A percentile compares a stretch with the other conserved stretches of the same genome.
Evolutionary conservation across 1,139 yeast genomes (phyloP).

Genomic region (Nadsonia commutata): DNA sequence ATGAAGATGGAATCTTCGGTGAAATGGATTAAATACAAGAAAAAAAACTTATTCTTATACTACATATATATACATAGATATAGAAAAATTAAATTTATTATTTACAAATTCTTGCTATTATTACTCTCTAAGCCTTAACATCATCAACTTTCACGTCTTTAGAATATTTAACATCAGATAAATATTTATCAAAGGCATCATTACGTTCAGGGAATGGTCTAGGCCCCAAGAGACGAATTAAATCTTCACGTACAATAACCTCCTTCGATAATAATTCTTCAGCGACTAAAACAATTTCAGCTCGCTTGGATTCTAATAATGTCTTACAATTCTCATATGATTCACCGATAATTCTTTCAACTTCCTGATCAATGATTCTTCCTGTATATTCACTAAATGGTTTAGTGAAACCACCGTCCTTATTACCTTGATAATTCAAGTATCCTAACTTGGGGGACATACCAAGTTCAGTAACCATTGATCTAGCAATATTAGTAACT

Average conservation of each 20-base stretch:
- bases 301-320: conserved; percentile 49
- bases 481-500: conserved; percentile 80
- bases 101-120: too few species aligned
- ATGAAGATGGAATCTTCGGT: conserved; percentile 15
- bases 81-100: too few species aligned
- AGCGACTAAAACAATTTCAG: conserved; percentile 73
- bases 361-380: conserved; percentile 62
- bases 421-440: conserved; percentile 58
- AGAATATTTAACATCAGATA: conserved; percentile 5
- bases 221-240: conserved; percentile 74
- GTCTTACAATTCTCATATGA: conserved; percentile 57
- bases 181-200: conserved; percentile 86
- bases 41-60: too few species aligned
- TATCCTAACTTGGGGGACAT: conserved; percentile 82
- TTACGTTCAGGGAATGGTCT: conserved; percentile 78
- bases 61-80: too few species aligned
- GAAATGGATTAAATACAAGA: conserved; percentile 19
- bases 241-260: conserved; percentile 77
- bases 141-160: conserved; percentile 7
- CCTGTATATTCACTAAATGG: conserved; percentile 89
- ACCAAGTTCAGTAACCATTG: conserved; percentile 84
- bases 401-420: conserved; percentile 38
- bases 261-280: conserved; percentile 72
- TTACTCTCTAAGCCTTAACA: too few species aligned
- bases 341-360: conserved; percentile 63